These are phyloP conservation scores for Ceratobasidium sp. DNA, from an alignment of 1,284 basidiomycete species.

Conservation along the genomic window DNA sequence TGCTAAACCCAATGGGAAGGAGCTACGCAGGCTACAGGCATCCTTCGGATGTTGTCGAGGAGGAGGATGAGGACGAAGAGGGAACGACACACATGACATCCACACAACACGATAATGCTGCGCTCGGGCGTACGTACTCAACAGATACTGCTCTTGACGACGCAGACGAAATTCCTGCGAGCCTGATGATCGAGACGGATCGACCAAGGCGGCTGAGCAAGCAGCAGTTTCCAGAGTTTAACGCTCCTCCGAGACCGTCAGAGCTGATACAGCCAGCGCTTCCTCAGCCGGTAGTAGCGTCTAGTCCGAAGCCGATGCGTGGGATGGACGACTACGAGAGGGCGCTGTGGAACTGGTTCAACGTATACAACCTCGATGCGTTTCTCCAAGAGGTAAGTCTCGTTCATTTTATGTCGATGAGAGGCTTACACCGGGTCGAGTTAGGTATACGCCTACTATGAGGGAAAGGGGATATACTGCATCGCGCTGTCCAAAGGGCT, in stretches of 20 bases:
- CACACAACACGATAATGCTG: slow-evolving; percentile 24
- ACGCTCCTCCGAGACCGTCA: slow-evolving; percentile 73
- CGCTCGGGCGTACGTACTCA: slow-evolving; percentile 16
- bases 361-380: slow-evolving; percentile 95
- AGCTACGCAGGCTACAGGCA: slow-evolving; percentile 73
- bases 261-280: slow-evolving; percentile 61
- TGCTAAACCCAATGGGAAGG: slow-evolving; percentile 84
- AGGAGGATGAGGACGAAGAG: slow-evolving; percentile 51
- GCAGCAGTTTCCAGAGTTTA: slow-evolving; percentile 38
- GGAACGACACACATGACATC: slow-evolving; percentile 34
- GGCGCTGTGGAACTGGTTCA: slow-evolving; percentile 99
- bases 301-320: slow-evolving; percentile 63
- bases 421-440: not conserved
- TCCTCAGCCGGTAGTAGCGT: slow-evolving; percentile 49
- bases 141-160: slow-evolving; percentile 64
- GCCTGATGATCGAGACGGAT: slow-evolving; percentile 81
- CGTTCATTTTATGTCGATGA: not conserved
- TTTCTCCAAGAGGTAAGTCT: slow-evolving; percentile 88
- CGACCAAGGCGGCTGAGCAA: slow-evolving; percentile 23
- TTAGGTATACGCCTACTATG: slow-evolving; percentile 88
- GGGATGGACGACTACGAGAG: slow-evolving; percentile 88
- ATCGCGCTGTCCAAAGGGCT: slow-evolving; percentile 90
- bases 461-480: slow-evolving; percentile 95
- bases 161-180: slow-evolving; percentile 80
- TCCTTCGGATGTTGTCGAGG: slow-evolving; percentile 45